Percentiles rank a stretch among this genome's conserved stretches.
Conservation (phyloP, 495 filamentous ascomycete genomes). For the Cercophora scortea region DNA sequence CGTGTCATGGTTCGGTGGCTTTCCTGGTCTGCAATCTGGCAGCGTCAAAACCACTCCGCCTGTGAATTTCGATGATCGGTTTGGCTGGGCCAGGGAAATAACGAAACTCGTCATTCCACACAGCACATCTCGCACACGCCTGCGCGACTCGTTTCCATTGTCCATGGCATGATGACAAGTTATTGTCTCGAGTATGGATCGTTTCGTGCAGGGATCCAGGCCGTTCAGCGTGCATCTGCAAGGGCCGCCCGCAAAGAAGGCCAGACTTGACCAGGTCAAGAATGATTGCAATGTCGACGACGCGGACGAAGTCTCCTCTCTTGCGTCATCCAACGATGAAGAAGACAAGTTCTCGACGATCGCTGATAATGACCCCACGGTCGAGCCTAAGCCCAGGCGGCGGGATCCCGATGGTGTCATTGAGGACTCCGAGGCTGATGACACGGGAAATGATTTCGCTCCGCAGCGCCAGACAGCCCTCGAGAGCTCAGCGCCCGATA, state of each 20-base stretch:
- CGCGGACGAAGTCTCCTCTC: constrained; percentile 3
- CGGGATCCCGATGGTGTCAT: constrained; percentile 1
- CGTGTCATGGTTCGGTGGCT: too few relatives aligned
- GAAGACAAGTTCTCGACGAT: background rate
- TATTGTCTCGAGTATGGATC: constrained; percentile 17
- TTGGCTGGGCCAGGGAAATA: too few relatives aligned
- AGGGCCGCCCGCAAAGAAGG: constrained; percentile 25
- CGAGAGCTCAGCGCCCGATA: constrained; percentile 64
- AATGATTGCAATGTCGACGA: constrained; percentile 16
- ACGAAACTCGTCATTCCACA: too few relatives aligned
- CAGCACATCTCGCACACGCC: too few relatives aligned
- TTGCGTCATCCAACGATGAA: background rate
- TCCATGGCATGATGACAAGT: background rate
- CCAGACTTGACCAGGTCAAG: constrained; percentile 20
- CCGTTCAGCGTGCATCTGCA: constrained; percentile 8
- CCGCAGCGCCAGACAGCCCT: constrained; percentile 51
- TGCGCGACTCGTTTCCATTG: too few relatives aligned
- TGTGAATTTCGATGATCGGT: too few relatives aligned
- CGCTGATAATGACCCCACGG: background rate
- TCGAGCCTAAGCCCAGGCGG: background rate
- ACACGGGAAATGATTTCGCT: constrained; percentile 18
- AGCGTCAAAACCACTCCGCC: too few relatives aligned
- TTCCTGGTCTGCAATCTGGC: too few relatives aligned
- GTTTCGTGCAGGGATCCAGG: constrained; percentile 18
- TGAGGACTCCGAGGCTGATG: constrained; percentile 14